Evolutionary conservation across 2,329 filamentous ascomycete genomes (phyloP), one percentile per base, ranked within the genome.

Genomic region (Botrytis cinerea): DNA sequence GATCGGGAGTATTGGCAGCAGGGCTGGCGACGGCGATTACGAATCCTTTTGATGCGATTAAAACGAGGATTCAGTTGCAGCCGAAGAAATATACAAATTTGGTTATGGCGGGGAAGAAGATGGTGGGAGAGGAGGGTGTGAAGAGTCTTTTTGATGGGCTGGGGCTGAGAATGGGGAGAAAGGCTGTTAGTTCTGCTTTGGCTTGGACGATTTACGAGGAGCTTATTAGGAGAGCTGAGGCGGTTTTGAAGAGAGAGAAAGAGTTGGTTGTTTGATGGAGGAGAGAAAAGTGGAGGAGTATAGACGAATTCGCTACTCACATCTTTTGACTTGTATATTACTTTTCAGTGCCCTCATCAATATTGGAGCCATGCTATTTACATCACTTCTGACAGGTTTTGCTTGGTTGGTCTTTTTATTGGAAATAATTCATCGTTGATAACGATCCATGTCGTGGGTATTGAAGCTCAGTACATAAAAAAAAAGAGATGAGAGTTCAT

Each of bases 181-280:
- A 99, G 83, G 95, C 94, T 8, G 83, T 98, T 62, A 98, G 95
- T 82, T 95, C 92, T 70, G 96, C 96, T n/a, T 86, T 98, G 77
- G 95, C 95, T 12, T 99, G 96, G 96, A 98, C 95, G 16, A 87
- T 98, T 59, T 99, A 99, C 80, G 96, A 99, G 84, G 95, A 98
- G 82, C 83, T 98, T 78, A 92, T 98, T 75, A 86, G 95, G 74
- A 87, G 92, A 78, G 92, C 92, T 1, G 90, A 80, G 70, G 63
- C 73, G 68, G 77, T 66, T 51, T 77, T 75, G 77, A 69, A 32
- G 48, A 28, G 48, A 6, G 62, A 48, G n/a, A n/a, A n/a, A 20
- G 70, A 72, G 35, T 40, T 43, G 35, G 12, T 72, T 48, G 22
- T 72, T 67, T 72, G 28, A 59, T 22, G n/a, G 7, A 8, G 6